Conservation (phyloP, 352 stramenopile genomes). For the Phytophthora melonis region DNA sequence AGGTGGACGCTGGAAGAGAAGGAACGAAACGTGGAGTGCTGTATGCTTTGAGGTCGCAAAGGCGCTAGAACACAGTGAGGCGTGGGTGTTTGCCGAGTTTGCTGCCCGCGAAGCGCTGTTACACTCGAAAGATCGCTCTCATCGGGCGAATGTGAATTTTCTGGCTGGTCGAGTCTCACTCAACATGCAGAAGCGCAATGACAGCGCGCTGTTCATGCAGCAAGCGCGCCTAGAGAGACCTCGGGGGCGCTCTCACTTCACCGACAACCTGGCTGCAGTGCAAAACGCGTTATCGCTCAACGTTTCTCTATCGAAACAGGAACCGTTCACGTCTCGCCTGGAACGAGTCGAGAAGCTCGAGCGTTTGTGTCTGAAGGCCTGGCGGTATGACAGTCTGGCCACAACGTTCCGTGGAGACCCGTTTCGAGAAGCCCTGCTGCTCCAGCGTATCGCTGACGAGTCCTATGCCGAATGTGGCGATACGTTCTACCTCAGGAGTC, state of each 20-base stretch:
- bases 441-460: constrained; percentile 65
- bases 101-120: constrained; percentile 33
- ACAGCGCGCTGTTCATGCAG: constrained; percentile 37
- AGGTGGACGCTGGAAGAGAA: constrained; percentile 18
- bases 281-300: constrained; percentile 46
- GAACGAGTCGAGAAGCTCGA: constrained; percentile 67
- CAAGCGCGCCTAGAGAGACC: constrained; percentile 42
- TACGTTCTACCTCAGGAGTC: constrained; percentile 60
- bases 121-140: constrained; percentile 36
- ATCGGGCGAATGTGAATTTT: constrained; percentile 42
- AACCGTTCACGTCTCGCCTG: constrained; percentile 52
- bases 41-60: constrained; percentile 53
- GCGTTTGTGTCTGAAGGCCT: constrained; percentile 69
- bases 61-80: constrained; percentile 43
- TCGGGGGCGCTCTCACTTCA: constrained; percentile 5
- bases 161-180: constrained; percentile 34
- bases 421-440: constrained; percentile 63
- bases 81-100: constrained; percentile 45
- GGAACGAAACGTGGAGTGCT: constrained; percentile 54
- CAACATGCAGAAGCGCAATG: constrained; percentile 29
- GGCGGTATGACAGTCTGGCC: constrained; percentile 59
- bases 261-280: constrained; percentile 48
- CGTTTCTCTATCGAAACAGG: constrained; percentile 39
- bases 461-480: constrained; percentile 51
- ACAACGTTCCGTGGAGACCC: constrained; percentile 43